Evolutionary conservation across 2,329 filamentous ascomycete genomes (phyloP).

Genomic region (Alternaria gansuensis): DNA sequence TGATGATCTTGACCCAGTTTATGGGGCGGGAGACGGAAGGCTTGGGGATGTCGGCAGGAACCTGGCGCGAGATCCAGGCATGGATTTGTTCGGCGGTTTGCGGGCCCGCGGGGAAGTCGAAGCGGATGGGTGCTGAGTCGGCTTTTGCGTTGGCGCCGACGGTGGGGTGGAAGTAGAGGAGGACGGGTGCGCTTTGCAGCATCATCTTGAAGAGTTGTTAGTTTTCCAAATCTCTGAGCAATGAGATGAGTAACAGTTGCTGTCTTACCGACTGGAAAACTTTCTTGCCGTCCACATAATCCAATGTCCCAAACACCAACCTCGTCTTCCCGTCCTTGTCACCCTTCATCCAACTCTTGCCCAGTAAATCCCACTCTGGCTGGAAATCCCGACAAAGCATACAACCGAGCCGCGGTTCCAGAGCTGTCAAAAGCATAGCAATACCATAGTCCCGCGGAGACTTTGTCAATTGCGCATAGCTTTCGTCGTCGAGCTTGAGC

Average conservation of each 20-base stretch:
- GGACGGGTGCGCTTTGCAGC: slow-evolving; percentile 91
- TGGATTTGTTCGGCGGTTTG: slow-evolving; percentile 80
- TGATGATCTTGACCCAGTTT: slow-evolving; percentile 81
- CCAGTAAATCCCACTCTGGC: slow-evolving; percentile 89
- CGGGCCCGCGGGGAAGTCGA: slow-evolving; percentile 81
- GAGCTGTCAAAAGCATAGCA: slow-evolving; percentile 84
- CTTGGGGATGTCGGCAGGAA: slow-evolving; percentile 73
- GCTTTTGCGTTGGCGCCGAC: slow-evolving; percentile 78
- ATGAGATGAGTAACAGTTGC: background rate
- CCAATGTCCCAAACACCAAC: slow-evolving; percentile 82
- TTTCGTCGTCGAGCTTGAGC: slow-evolving; percentile 78
- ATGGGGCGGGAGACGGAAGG: slow-evolving; percentile 83
- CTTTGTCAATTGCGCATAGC: slow-evolving; percentile 78
- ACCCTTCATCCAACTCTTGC: slow-evolving; percentile 85
- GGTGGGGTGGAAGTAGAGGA: slow-evolving; percentile 88
- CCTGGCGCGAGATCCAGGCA: slow-evolving; percentile 78
- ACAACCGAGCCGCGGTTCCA: slow-evolving; percentile 85
- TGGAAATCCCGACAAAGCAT: slow-evolving; percentile 89
- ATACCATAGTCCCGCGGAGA: slow-evolving; percentile 84
- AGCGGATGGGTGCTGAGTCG: slow-evolving; percentile 74
- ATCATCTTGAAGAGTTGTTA: slow-evolving; percentile 69
- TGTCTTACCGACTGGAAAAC: slow-evolving; percentile 84
- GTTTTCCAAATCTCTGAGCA: background rate
- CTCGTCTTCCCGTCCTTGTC: slow-evolving; percentile 77
- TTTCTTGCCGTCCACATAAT: slow-evolving; percentile 84